phyloP scores from a whole-genome alignment of 495 filamentous ascomycete genomes.

The Daldinia bambusicola region DNA sequence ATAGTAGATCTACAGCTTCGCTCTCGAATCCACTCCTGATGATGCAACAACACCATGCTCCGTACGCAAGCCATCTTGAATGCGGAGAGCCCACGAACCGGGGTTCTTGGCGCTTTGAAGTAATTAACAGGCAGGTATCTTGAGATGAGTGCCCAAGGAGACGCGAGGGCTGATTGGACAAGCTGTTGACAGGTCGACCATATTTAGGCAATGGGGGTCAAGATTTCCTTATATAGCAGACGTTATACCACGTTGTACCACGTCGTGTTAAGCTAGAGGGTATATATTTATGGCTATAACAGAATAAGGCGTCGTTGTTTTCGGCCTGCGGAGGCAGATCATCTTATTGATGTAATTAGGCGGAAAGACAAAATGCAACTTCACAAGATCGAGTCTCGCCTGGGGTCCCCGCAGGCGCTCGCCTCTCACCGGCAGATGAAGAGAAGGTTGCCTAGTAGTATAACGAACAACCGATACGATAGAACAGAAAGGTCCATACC shows the following conservation, averaged over 20 bases:
- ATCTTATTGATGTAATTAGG: conserved; percentile 48
- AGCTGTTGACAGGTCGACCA: conserved; percentile 24
- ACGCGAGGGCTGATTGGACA: conserved; percentile 32
- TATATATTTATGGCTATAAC: conserved; percentile 21
- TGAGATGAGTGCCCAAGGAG: conserved; percentile 24
- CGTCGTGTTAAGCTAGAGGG: conserved; percentile 22
- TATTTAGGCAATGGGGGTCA: conserved; percentile 39
- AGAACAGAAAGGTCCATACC: conserved; percentile 13
- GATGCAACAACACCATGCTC: conserved; percentile 26
- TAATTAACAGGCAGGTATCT: conserved; percentile 39
- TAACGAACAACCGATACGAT: conserved; percentile 14
- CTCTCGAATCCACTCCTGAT: conserved; percentile 17
- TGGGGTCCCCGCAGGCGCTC: conserved; percentile 32
- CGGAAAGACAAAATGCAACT: conserved; percentile 45
- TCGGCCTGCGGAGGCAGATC: conserved; percentile 33
- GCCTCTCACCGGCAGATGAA: conserved; percentile 41
- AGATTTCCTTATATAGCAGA: conserved; percentile 42
- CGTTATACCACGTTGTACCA: conserved; percentile 37
- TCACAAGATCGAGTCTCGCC: conserved; percentile 30
- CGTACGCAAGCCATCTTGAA: conserved; percentile 26
- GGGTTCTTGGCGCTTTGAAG: conserved; percentile 28
- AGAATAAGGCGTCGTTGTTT: conserved; percentile 36
- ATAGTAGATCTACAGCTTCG: conserved; percentile 23
- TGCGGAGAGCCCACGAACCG: conserved; percentile 44
- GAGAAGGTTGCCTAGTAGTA: conserved; percentile 1